Base-by-base conservation (phyloP, 352 stramenopile species). In the Globisporangium uncinulatum region DNA sequence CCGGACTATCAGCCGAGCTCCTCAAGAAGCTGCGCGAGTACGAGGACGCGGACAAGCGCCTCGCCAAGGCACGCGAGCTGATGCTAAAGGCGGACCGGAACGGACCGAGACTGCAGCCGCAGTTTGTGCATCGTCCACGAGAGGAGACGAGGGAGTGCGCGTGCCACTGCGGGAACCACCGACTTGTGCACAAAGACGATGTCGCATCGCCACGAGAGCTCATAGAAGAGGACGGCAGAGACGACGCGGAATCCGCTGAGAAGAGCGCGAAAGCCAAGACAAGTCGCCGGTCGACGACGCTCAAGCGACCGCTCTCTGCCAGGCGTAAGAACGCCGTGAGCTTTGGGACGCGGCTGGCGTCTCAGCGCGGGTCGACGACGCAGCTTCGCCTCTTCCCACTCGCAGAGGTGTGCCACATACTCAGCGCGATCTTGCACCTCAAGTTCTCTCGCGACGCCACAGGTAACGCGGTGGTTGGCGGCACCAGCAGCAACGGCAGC, bases 381-480 rank as follows among this genome's bases (percentile, higher is more conserved):
- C 67, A 51, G 13, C 48, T 78, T 11, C 73, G 79, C 3, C 44
- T 89, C 1, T 87, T 87, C 42, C 69, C 77, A 1, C 47, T 87
- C 1, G 50, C 71, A 0, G 79, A 89, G 50, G 75, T 83, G 17
- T 89, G 79, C 15, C 75, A 86, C 56, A 60, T 87, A 15, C 45
- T 86, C 37, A 87, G 75, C 3, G 56, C 71, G 7, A 82, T 87
- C 32, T 55, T 89, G 8, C 79, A 89, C 46, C 62, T 87, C 3
- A 66, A 89, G 36, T 87, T 89, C 39, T 73, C 75, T 11, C 69
- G 76, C 41, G 76, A 87, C 39, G 59, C 63, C 6, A 60, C 53
- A 1, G 73, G 80, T 29, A 54, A 47, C 37, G 19, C 46, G 8
- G 4, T 29, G n/a, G 32, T 51, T n/a, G 51, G 14, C 43, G 17